A percentile compares a stretch with the other conserved stretches of the same genome.
Conservation (phyloP, 2,329 filamentous ascomycete species). For the Botrytis hyacinthi region DNA sequence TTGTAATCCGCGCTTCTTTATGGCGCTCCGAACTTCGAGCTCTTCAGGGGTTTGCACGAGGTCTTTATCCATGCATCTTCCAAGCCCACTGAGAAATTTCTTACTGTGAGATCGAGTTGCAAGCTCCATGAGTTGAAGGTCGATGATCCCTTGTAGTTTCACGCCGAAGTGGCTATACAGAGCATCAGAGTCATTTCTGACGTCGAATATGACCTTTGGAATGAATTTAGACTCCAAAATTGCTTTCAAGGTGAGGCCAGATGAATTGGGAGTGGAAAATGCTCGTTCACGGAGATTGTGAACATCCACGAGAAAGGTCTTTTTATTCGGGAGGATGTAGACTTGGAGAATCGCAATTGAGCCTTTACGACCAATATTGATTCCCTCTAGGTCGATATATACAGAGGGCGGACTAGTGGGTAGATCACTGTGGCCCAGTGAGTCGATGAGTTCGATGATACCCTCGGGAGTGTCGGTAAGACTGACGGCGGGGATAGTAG, state of each 20-base stretch:
- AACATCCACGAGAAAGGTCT: constrained; percentile 45
- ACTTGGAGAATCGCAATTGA: constrained; percentile 45
- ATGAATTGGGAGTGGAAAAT: constrained; percentile 39
- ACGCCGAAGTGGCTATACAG: constrained; percentile 49
- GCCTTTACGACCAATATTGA: constrained; percentile 43
- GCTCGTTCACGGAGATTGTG: constrained; percentile 39
- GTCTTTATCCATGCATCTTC: constrained; percentile 42
- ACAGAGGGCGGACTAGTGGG: constrained; percentile 38
- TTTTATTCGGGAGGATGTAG: constrained; percentile 33
- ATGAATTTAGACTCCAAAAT: constrained; percentile 47
- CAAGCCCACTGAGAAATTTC: constrained; percentile 40
- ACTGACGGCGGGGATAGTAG: background rate
- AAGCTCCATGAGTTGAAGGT: constrained; percentile 58
- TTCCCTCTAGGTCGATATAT: constrained; percentile 48
- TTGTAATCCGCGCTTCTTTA: constrained; percentile 41
- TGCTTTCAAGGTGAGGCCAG: constrained; percentile 36
- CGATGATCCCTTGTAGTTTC: constrained; percentile 45
- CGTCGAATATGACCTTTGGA: constrained; percentile 56
- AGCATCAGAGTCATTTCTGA: constrained; percentile 58
- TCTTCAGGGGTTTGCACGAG: constrained; percentile 21
- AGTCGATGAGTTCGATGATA: constrained; percentile 15
- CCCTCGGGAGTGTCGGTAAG: constrained; percentile 11
- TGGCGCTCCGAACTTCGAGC: constrained; percentile 36
- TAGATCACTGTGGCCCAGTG: constrained; percentile 16
- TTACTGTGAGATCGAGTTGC: constrained; percentile 38